Evolutionary conservation across 768 basidiomycete species (phyloP).

Genomic region (Rhizopogon vinicolor): DNA sequence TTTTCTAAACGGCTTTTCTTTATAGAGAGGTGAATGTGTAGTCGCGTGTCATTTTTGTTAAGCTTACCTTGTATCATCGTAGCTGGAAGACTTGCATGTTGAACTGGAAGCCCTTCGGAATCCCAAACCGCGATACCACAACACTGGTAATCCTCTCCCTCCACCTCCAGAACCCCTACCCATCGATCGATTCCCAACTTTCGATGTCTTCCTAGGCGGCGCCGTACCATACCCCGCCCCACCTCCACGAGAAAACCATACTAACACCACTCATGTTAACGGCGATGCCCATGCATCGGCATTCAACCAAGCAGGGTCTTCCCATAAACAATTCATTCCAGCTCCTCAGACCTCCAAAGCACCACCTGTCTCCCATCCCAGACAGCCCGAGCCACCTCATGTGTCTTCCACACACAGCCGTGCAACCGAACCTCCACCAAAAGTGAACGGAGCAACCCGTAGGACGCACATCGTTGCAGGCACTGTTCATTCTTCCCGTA

Average conservation of each 20-base stretch:
- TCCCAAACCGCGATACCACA: constrained; percentile 24
- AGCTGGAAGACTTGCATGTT: constrained; percentile 29
- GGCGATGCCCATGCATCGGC: constrained; percentile 7
- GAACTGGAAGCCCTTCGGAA: constrained; percentile 33
- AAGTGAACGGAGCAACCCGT: constrained; percentile 2
- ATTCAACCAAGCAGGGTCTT: constrained; percentile 6
- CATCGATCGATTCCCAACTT: constrained; percentile 38
- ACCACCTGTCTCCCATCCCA: constrained; percentile 14
- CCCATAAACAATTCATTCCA: constrained; percentile 12
- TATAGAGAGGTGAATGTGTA: constrained; percentile 2
- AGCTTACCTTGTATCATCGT: constrained; percentile 17
- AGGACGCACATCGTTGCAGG: constrained; percentile 28
- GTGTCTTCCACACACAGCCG: constrained; percentile 9
- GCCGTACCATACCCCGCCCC: constrained; percentile 24
- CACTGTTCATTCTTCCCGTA: constrained; percentile 26
- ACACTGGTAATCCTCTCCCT: constrained; percentile 47
- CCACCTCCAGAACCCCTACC: constrained; percentile 51
- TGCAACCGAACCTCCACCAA: constrained; percentile 5
- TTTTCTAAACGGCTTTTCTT: neutral
- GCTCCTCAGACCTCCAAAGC: constrained; percentile 12
- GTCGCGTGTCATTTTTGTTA: neutral
- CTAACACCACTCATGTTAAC: constrained; percentile 4
- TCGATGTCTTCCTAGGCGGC: constrained; percentile 20
- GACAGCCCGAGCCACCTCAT: constrained; percentile 12
- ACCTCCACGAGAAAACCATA: constrained; percentile 14